Evolutionary conservation across 495 filamentous ascomycete species (phyloP), one percentile per base, ranked within the genome.

Genomic region (Bacidia gigantensis): DNA sequence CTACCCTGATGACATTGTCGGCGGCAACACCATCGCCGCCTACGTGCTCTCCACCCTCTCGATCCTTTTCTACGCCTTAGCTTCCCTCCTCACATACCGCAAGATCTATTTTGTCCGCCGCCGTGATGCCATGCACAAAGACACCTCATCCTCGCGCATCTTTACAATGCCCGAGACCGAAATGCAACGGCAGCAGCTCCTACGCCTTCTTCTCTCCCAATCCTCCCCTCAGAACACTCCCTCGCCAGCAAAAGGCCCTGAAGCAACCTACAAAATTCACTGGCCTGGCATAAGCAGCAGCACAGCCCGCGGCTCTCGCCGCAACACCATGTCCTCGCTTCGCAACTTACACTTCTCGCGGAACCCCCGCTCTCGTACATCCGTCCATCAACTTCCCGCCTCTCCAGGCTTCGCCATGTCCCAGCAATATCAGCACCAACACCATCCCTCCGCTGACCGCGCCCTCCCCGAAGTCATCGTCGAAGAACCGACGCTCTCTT

Each of bases 81-180:
- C 49, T 11, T 44, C 57, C 7, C 57, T 60, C 46, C 44, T 59
- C 22, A 51, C 60, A n/a, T 60, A 53, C 40, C 55, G 57, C 23
- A 57, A 51, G 18, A 60, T 62, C 26, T 41, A 56, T 35, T 53
- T 57, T 9, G 55, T 60, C n/a, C 49, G 51, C 32, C 29, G 47
- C 24, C 55, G 60, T 11, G 60, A 62, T 46, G 55, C 46, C 11
- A 55, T 60, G 52, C 57, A 55, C 39, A 51, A 57, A 35, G 48
- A 56, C 22, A 46, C 48, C 20, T 51, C 54, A 14, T 52, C 52
- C 17, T 46, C 50, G 11, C 48, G 54, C 12, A 41, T 42, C 40
- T 56, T 60, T 11, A 38, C 47, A 2, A 49, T 62, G 47, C 55
- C 55, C 2, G 60, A 62, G 53, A 55, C 56, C 40, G 60, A 62